Evolutionary conservation across 2,329 filamentous ascomycete species (phyloP).

Genomic region (Gaeumannomyces tritici): DNA sequence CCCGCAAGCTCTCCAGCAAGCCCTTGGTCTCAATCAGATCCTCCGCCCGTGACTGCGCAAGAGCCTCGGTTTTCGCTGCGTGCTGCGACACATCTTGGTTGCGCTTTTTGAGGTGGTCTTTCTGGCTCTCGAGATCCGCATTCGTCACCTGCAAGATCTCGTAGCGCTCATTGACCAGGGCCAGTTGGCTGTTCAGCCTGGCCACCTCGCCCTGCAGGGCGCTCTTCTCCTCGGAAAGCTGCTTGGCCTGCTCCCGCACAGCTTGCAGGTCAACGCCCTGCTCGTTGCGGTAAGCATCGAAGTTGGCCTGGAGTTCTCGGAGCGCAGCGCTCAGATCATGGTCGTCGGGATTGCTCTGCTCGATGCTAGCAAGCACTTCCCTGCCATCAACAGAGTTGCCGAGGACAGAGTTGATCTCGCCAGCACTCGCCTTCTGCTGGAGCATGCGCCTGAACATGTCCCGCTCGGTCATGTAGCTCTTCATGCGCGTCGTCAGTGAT

Average conservation of each 20-base stretch:
- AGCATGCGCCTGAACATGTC: slow-evolving; percentile 97
- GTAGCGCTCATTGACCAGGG: slow-evolving; percentile 72
- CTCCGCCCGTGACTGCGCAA: slow-evolving; percentile 84
- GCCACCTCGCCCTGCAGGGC: slow-evolving; percentile 75
- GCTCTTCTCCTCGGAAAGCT: slow-evolving; percentile 72
- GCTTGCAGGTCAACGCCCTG: slow-evolving; percentile 71
- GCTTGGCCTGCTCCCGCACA: slow-evolving; percentile 76
- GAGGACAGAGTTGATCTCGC: slow-evolving; percentile 58
- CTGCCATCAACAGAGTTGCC: slow-evolving; percentile 60
- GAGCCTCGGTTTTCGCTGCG: slow-evolving; percentile 81
- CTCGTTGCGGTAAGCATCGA: slow-evolving; percentile 83
- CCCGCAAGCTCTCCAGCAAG: slow-evolving; percentile 75
- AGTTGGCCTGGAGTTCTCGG: slow-evolving; percentile 80
- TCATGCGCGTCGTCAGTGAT: slow-evolving; percentile 71
- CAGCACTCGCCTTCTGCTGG: slow-evolving; percentile 55
- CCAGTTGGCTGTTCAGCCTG: slow-evolving; percentile 69
- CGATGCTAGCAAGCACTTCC: slow-evolving; percentile 48
- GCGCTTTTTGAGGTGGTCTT: slow-evolving; percentile 76
- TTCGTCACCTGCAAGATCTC: slow-evolving; percentile 88
- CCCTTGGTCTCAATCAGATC: slow-evolving; percentile 82
- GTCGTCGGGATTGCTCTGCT: slow-evolving; percentile 51
- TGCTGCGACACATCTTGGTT: slow-evolving; percentile 68
- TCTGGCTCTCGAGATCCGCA: slow-evolving; percentile 73
- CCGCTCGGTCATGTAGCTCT: slow-evolving; percentile 90
- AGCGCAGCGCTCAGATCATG: slow-evolving; percentile 67